phyloP scores from a whole-genome alignment of 345 rosid genomes.

The Diplotaxis tenuifolia region DNA sequence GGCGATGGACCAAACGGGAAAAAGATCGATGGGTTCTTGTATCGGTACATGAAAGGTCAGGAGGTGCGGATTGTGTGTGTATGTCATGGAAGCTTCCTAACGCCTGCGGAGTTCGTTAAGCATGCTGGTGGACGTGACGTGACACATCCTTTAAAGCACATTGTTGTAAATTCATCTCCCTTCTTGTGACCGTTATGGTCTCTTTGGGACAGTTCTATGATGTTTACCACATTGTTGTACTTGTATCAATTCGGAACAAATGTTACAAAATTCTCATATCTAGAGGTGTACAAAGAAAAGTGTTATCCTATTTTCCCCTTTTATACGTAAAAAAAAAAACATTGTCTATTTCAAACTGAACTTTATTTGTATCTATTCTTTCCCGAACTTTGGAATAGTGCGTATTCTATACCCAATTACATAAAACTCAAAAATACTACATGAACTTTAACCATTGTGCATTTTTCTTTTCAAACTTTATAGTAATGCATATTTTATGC shows the following conservation, averaged over 20 bases:
- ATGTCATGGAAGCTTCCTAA: constrained; percentile 79
- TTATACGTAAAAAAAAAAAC: too few relatives aligned
- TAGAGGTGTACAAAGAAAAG: neutral
- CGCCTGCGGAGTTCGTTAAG: constrained; percentile 84
- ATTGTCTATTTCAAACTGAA: too few relatives aligned
- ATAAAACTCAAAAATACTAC: too few relatives aligned
- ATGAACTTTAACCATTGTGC: too few relatives aligned
- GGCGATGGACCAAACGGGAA: constrained; percentile 75
- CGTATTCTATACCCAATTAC: too few relatives aligned
- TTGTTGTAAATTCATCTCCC: constrained; percentile 62
- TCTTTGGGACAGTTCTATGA: constrained; percentile 3
- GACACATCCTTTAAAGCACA: constrained; percentile 71
- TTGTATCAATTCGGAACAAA: neutral
- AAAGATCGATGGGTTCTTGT: constrained; percentile 79
- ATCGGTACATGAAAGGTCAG: constrained; percentile 67
- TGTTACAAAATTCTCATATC: constrained; percentile 4
- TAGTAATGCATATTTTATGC: too few relatives aligned
- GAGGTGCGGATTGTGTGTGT: constrained; percentile 82
- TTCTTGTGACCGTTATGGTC: constrained; percentile 34
- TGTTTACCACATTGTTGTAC: neutral
- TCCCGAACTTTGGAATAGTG: too few relatives aligned
- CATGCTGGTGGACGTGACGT: constrained; percentile 82
- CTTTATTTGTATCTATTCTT: too few relatives aligned
- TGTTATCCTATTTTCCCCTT: too few relatives aligned
- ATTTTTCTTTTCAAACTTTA: too few relatives aligned